Evolutionary conservation across 495 filamentous ascomycete genomes (phyloP).

Genomic region (Trypethelium eluteriae): DNA sequence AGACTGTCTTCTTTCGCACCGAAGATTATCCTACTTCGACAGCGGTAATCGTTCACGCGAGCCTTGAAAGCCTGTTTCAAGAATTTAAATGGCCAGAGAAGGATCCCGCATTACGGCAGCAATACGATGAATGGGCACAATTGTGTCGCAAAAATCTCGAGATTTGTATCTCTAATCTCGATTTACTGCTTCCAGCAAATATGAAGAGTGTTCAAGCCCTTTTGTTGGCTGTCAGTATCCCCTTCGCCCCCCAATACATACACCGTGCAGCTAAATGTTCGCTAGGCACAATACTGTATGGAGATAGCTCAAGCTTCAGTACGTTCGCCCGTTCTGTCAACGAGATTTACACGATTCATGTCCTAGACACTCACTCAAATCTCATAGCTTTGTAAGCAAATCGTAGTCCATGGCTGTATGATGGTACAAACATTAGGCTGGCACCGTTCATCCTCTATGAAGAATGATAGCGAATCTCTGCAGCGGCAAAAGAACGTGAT

Average conservation of each 20-base stretch:
- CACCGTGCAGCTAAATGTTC: neutral
- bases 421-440: slow-evolving; percentile 49
- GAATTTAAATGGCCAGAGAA: slow-evolving; percentile 38
- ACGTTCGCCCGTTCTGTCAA: neutral
- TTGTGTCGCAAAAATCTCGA: slow-evolving; percentile 41
- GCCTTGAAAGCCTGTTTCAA: slow-evolving; percentile 49
- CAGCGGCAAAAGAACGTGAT: slow-evolving; percentile 36
- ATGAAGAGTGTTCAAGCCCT: slow-evolving; percentile 9
- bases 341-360: neutral
- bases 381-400: neutral
- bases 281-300: slow-evolving; percentile 9
- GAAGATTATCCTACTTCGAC: slow-evolving; percentile 11
- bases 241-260: neutral
- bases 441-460: slow-evolving; percentile 50
- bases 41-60: slow-evolving; percentile 42
- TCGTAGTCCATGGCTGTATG: slow-evolving; percentile 8
- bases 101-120: slow-evolving; percentile 31
- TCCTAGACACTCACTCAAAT: neutral
- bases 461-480: slow-evolving; percentile 37
- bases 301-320: slow-evolving; percentile 7
- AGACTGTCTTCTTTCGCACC: slow-evolving; percentile 9
- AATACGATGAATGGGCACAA: slow-evolving; percentile 40
- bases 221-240: slow-evolving; percentile 5
- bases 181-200: slow-evolving; percentile 1
- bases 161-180: slow-evolving; percentile 10